phyloP scores from a whole-genome alignment of 257 asterid species.

The Solanum lycopersicoides region DNA sequence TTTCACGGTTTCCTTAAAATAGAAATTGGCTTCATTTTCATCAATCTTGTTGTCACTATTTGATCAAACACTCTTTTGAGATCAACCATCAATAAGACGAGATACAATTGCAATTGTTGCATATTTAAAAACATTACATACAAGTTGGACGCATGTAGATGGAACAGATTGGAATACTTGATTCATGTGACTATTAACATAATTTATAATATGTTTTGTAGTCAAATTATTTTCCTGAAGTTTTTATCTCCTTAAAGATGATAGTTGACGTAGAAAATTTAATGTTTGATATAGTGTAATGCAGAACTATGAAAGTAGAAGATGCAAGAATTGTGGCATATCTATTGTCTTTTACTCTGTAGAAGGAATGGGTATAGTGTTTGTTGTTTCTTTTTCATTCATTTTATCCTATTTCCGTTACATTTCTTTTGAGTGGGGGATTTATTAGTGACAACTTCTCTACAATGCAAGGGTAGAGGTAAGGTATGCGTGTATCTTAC shows the following conservation, averaged over 20 bases:
- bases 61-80: constrained; percentile 66
- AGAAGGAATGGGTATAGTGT: too few species aligned
- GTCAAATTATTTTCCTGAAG: not conserved
- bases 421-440: too few species aligned
- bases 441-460: too few species aligned
- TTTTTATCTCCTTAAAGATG: not conserved
- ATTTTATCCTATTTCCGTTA: too few species aligned
- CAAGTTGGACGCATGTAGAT: constrained; percentile 72
- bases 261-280: not conserved
- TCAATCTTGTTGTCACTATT: not conserved
- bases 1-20: too few species aligned
- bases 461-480: too few species aligned
- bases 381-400: too few species aligned
- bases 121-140: constrained; percentile 66
- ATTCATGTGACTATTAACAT: constrained; percentile 8
- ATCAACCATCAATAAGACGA: constrained; percentile 35
- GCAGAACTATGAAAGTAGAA: not conserved
- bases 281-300: not conserved
- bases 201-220: too few species aligned
- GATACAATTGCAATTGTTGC: constrained; percentile 50
- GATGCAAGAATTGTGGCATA: not conserved
- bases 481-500: too few species aligned
- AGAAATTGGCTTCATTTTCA: too few species aligned
- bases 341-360: too few species aligned
- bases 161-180: constrained; percentile 92